Evolutionary conservation across 441 rosid species (phyloP).

Genomic region (Arabidopsis lyrata): DNA sequence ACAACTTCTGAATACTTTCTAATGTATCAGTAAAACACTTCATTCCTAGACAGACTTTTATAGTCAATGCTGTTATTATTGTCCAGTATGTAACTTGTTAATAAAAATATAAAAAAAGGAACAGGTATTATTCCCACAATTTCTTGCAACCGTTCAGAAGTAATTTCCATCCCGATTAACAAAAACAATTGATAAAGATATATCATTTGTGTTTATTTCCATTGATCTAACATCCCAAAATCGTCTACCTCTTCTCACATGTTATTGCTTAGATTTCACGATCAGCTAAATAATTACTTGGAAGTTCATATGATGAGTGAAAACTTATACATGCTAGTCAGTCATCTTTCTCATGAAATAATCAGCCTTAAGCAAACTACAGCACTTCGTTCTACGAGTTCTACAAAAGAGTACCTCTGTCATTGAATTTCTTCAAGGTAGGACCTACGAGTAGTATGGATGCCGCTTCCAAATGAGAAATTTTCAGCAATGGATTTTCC

Average conservation of each 20-base stretch:
- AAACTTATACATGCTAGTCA: slow-evolving; percentile 6
- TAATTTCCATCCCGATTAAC: slow-evolving; percentile 4
- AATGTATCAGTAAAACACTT: slow-evolving; percentile 7
- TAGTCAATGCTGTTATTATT: background rate
- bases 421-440: slow-evolving; percentile 95
- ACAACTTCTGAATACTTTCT: slow-evolving; percentile 17
- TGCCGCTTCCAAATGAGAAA: slow-evolving; percentile 97
- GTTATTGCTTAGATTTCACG: slow-evolving; percentile 6
- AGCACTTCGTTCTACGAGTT: slow-evolving; percentile 25
- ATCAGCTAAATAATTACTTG: slow-evolving; percentile 12
- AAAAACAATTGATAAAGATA: background rate
- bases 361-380: slow-evolving; percentile 19
- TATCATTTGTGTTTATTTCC: slow-evolving; percentile 7
- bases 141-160: slow-evolving; percentile 13
- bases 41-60: background rate
- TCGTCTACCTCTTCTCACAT: slow-evolving; percentile 23
- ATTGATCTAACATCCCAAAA: slow-evolving; percentile 28
- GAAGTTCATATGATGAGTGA: slow-evolving; percentile 21
- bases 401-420: slow-evolving; percentile 70
- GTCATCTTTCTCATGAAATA: slow-evolving; percentile 14
- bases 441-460: slow-evolving; percentile 95
- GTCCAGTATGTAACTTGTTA: background rate
- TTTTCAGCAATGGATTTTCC: slow-evolving; percentile 97
- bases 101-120: background rate
- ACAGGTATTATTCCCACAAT: background rate